Conservation (phyloP, 768 basidiomycete genomes). For the Atractiella rhizophila region DNA sequence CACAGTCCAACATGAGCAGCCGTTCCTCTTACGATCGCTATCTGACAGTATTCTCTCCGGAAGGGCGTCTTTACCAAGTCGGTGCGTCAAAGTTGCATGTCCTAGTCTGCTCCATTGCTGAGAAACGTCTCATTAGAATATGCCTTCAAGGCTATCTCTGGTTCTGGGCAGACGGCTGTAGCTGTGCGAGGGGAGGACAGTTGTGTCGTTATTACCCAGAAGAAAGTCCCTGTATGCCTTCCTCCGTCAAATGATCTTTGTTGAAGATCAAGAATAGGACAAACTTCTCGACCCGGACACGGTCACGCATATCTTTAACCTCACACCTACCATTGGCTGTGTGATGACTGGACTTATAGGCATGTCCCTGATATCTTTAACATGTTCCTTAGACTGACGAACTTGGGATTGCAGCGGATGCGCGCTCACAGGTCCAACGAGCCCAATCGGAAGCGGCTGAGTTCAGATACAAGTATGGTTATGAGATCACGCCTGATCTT, state of each 20-base stretch:
- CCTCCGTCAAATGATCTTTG: background rate
- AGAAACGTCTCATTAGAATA: conserved; percentile 37
- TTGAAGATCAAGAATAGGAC: conserved; percentile 33
- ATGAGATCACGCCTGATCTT: conserved; percentile 94
- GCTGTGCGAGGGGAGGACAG: conserved; percentile 85
- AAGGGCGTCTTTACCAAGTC: conserved; percentile 96
- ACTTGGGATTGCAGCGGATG: conserved; percentile 40
- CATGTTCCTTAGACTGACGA: background rate
- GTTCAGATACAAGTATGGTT: conserved; percentile 87
- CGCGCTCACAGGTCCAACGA: conserved; percentile 59
- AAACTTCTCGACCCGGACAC: conserved; percentile 86
- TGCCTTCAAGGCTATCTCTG: conserved; percentile 97
- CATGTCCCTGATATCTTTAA: conserved; percentile 21
- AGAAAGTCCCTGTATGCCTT: conserved; percentile 62
- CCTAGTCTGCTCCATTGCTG: background rate
- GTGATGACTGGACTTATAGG: conserved; percentile 95
- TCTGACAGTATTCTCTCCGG: conserved; percentile 87
- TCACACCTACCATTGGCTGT: conserved; percentile 87
- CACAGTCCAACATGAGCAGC: no score
- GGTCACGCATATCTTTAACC: conserved; percentile 81
- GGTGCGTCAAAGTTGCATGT: conserved; percentile 31
- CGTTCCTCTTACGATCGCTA: conserved; percentile 27
- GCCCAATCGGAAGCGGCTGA: conserved; percentile 72
- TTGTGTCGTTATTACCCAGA: conserved; percentile 85
- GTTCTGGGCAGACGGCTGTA: conserved; percentile 80